These are phyloP conservation scores for Chalaropsis ovoidea DNA, from an alignment of 2,329 filamentous ascomycete genomes.

Conservation along the genomic window DNA sequence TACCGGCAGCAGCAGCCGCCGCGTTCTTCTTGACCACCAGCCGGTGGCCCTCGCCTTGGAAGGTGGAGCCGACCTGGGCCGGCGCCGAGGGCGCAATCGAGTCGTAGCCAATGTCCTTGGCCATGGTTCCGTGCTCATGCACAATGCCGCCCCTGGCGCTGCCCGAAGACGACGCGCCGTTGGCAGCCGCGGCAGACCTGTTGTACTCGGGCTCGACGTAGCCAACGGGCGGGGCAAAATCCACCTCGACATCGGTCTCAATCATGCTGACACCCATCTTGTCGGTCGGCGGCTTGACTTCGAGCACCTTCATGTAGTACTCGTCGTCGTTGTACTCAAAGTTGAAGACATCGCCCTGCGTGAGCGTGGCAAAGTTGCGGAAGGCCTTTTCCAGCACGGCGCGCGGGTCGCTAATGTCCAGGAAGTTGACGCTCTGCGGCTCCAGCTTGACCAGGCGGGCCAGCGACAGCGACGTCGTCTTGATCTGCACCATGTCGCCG, in stretches of 20 bases:
- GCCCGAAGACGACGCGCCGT: constrained; percentile 51
- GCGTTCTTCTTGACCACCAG: constrained; percentile 67
- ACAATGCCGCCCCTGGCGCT: constrained; percentile 52
- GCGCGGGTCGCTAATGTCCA: constrained; percentile 94
- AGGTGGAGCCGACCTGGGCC: constrained; percentile 63
- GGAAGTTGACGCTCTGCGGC: constrained; percentile 83
- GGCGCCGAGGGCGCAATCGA: constrained; percentile 72
- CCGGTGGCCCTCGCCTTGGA: constrained; percentile 68
- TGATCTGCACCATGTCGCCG: constrained; percentile 88
- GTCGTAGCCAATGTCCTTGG: constrained; percentile 92
- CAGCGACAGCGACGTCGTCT: constrained; percentile 82
- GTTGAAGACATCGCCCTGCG: constrained; percentile 87
- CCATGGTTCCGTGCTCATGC: constrained; percentile 86
- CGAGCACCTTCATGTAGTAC: constrained; percentile 85
- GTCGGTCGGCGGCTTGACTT: constrained; percentile 76
- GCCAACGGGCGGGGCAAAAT: constrained; percentile 87
- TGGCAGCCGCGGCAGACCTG: constrained; percentile 36
- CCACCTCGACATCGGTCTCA: constrained; percentile 91
- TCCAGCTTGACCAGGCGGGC: constrained; percentile 94
- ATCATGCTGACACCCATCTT: constrained; percentile 87
- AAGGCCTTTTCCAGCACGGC: constrained; percentile 95
- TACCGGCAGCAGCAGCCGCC: constrained; percentile 57
- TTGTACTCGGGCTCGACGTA: constrained; percentile 75
- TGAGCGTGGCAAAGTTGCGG: constrained; percentile 87
- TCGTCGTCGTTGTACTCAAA: constrained; percentile 93